Conservation (phyloP, 2,329 filamentous ascomycete genomes). For the Ophiostoma sp. region DNA sequence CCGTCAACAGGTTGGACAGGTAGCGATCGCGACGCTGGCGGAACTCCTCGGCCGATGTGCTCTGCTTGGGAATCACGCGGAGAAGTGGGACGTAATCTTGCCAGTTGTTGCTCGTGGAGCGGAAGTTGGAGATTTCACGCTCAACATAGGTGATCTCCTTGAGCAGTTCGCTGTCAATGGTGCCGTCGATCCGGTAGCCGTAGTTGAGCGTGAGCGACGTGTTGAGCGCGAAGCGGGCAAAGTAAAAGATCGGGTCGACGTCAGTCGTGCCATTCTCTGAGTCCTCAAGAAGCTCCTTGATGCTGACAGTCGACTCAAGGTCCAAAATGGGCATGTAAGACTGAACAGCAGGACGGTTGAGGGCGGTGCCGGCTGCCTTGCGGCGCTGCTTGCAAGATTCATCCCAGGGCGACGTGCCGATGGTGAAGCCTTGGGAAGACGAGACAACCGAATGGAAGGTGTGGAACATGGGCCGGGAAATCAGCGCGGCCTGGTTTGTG, state of each 20-base stretch:
- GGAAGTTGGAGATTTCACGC: conserved; percentile 71
- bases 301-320: conserved; percentile 69
- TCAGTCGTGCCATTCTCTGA: conserved; percentile 61
- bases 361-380: conserved; percentile 74
- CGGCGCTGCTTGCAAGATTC: conserved; percentile 75
- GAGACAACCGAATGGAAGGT: conserved; percentile 81
- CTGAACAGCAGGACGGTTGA: conserved; percentile 69
- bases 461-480: conserved; percentile 75
- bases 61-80: conserved; percentile 58
- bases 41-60: conserved; percentile 63
- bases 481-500: conserved; percentile 73
- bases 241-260: conserved; percentile 70
- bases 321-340: conserved; percentile 82
- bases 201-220: conserved; percentile 78
- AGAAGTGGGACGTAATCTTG: conserved; percentile 64
- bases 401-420: conserved; percentile 82
- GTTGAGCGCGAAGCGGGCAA: conserved; percentile 69
- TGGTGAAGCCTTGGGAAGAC: conserved; percentile 74
- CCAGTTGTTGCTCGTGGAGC: conserved; percentile 77
- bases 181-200: conserved; percentile 69
- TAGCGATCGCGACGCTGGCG: conserved; percentile 53
- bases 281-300: conserved; percentile 69
- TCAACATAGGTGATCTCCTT: conserved; percentile 75
- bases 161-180: conserved; percentile 61
- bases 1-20: conserved; percentile 63